Conservation (phyloP, 148 eudicot genomes). For the Rhododendron molle region DNA sequence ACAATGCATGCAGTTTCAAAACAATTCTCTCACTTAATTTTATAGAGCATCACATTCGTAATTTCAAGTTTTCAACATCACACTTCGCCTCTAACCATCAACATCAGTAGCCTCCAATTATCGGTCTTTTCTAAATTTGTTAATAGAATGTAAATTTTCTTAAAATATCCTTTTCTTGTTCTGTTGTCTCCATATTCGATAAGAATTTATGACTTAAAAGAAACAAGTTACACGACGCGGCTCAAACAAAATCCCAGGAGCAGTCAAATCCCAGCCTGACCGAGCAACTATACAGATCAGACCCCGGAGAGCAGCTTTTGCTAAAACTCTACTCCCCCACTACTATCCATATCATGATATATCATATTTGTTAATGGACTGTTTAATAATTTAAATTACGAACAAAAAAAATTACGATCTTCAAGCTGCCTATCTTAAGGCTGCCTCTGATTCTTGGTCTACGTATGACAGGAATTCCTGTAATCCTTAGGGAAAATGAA, state of each 20-base stretch:
- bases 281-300: not conserved
- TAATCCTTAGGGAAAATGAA: slow-evolving; percentile 24
- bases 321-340: too few species aligned
- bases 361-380: not conserved
- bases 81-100: not conserved
- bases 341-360: too few species aligned
- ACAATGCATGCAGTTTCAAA: not conserved
- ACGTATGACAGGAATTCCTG: slow-evolving; percentile 40
- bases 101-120: not conserved
- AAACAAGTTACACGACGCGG: not conserved
- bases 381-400: too few species aligned
- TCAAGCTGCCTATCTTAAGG: too few species aligned
- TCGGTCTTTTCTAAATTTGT: not conserved
- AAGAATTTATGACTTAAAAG: slow-evolving; percentile 1
- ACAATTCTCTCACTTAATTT: not conserved
- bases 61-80: not conserved
- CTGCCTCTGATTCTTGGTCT: slow-evolving; percentile 45
- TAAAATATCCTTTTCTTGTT: not conserved
- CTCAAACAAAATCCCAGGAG: not conserved
- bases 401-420: too few species aligned
- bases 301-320: too few species aligned
- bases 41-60: not conserved
- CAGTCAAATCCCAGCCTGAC: not conserved
- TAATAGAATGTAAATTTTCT: not conserved
- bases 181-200: not conserved